Evolutionary conservation across 768 basidiomycete species (phyloP), one percentile per base, ranked within the genome.

Genomic region (Kwoniella mangroviensis): DNA sequence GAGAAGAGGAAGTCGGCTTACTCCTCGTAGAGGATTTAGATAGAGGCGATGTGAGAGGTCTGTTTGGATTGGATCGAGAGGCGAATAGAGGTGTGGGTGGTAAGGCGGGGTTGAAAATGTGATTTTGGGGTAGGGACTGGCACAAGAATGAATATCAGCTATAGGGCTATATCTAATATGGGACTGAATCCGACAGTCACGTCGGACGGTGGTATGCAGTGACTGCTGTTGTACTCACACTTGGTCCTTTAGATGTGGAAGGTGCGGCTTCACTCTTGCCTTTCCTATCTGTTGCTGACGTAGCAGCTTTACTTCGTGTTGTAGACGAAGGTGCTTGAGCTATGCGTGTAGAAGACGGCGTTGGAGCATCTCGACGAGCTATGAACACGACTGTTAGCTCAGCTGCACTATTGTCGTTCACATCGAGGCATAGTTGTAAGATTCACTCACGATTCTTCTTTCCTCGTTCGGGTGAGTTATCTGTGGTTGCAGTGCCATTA

Each of bases 1-100:
- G 56, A 40, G 65, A 55, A 12, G 63, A 57, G 49, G 57, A 22
- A 55, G 68, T 66, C 66, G 65, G 55, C 4, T 59, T 62, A 45
- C 54, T n/a, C 45, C 56, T 22, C 28, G 53, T 43, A 11, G 65
- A 66, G 26, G 65, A 24, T 26, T 55, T 24, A 10, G 65, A 55
- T 41, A 21, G 90, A 82, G 75, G 91, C 91, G 60, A 93, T 85
- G 88, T 93, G 52, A 88, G 76, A 86, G 88, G 82, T 94, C 92
- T 76, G 92, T 88, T 72, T 1, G 86, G 88, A 52, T 90, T 87
- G 12, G 91, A 90, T 79, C 89, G 85, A 26, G 92, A 89, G 57
- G 90, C 84, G 57, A 75, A 85, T 77, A 42, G 73, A 84, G 90
- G 69, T 81, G 84, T 56, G 85, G 85, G 86, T 45, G 94, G 85